These are phyloP conservation scores for Nannochloris sp. DNA, from an alignment of 139 green algal genomes.

Conservation along the genomic window DNA sequence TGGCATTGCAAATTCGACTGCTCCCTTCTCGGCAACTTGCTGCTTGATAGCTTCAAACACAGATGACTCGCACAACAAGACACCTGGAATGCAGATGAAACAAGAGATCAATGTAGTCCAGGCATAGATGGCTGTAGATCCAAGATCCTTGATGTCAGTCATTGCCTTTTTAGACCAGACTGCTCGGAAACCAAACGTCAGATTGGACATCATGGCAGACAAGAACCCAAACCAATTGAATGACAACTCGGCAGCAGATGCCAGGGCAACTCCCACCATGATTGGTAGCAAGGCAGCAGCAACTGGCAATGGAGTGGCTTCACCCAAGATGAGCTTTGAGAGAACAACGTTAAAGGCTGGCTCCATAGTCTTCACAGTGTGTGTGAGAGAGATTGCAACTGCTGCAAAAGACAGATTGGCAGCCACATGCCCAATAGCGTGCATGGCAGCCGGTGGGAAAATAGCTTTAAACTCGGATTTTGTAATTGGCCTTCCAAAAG, in stretches of 20 bases:
- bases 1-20: constrained; percentile 67
- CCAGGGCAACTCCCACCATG: constrained; percentile 83
- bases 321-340: constrained; percentile 68
- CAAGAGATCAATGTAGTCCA: constrained; percentile 95
- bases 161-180: constrained; percentile 87
- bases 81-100: constrained; percentile 79
- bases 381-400: constrained; percentile 95
- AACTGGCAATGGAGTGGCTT: constrained; percentile 76
- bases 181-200: constrained; percentile 88
- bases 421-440: constrained; percentile 92
- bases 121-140: constrained; percentile 89
- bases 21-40: constrained; percentile 17
- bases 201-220: constrained; percentile 86
- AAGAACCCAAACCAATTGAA: constrained; percentile 98
- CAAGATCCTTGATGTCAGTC: constrained; percentile 65
- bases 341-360: constrained; percentile 92
- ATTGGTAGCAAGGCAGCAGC: constrained; percentile 84
- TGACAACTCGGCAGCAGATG: constrained; percentile 79
- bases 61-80: constrained; percentile 67
- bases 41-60: constrained; percentile 27
- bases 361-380: constrained; percentile 98
- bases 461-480: constrained; percentile 80
- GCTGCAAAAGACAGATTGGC: constrained; percentile 97
- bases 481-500: constrained; percentile 73
- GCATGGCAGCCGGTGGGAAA: constrained; percentile 81